These are phyloP conservation scores for Amaranthus palmeri DNA, from an alignment of 148 eudicot species.

Conservation along the genomic window DNA sequence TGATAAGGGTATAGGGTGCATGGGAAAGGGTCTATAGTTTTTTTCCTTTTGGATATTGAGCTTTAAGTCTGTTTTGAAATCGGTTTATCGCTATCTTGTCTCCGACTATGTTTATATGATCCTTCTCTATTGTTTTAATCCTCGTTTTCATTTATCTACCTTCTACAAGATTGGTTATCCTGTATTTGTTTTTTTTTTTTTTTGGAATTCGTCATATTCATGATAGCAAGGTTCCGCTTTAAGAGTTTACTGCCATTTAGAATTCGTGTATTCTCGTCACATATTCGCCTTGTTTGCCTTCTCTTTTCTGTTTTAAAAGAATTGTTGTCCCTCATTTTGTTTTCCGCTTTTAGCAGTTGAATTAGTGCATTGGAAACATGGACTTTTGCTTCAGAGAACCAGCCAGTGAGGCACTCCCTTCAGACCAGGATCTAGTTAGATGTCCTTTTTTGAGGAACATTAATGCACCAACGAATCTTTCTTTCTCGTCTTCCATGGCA, in stretches of 20 bases:
- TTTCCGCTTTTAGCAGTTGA: slow-evolving; percentile 8
- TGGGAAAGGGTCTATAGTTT: neutral
- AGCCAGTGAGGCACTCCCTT: slow-evolving; percentile 37
- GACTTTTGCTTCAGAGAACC: slow-evolving; percentile 47
- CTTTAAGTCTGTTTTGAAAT: neutral
- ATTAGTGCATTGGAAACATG: slow-evolving; percentile 37
- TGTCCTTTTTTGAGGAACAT: no score
- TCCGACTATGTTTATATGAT: neutral
- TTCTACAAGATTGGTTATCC: neutral
- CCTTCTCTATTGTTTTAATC: neutral
- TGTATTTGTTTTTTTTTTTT: neutral
- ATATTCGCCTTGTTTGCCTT: neutral
- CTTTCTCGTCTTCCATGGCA: no score
- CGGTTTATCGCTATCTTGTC: neutral
- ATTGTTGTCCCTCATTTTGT: slow-evolving; percentile 4
- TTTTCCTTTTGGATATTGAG: neutral
- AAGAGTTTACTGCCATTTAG: neutral
- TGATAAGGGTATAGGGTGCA: neutral
- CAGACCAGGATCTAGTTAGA: no score
- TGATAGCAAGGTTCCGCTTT: slow-evolving; percentile 3
- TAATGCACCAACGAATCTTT: no score
- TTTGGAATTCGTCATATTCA: neutral
- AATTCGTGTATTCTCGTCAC: neutral
- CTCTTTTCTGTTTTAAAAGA: neutral
- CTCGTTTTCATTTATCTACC: neutral